Evolutionary conservation across 2,329 filamentous ascomycete species (phyloP).

Genomic region (Diaporthe eres): DNA sequence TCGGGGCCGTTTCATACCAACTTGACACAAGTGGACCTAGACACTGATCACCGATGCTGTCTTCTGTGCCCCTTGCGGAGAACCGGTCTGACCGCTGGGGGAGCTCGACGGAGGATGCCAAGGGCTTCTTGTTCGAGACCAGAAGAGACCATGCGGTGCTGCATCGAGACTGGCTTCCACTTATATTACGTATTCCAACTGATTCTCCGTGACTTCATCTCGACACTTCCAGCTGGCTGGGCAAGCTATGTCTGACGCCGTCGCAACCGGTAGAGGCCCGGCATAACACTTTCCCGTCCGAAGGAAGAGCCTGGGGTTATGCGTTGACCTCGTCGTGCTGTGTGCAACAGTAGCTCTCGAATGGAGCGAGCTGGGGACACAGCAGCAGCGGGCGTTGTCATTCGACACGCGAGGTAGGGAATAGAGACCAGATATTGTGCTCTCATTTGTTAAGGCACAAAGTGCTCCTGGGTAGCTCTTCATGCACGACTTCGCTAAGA

Average conservation of each 20-base stretch:
- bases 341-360: neutral
- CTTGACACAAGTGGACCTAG: constrained; percentile 30
- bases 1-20: constrained; percentile 29
- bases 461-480: neutral
- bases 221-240: neutral
- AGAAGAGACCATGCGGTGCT: neutral
- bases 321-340: neutral
- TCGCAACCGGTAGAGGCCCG: neutral
- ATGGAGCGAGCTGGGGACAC: constrained; percentile 4
- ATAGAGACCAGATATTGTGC: neutral
- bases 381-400: neutral
- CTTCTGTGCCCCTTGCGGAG: constrained; percentile 1
- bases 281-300: neutral
- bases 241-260: neutral
- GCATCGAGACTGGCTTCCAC: constrained; percentile 5
- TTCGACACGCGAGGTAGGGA: constrained; percentile 10
- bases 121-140: constrained; percentile 2
- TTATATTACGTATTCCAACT: neutral
- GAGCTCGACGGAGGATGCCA: neutral
- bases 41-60: constrained; percentile 17
- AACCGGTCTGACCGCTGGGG: neutral
- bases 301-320: neutral
- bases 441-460: neutral
- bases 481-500: constrained; percentile 2
- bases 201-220: neutral